Evolutionary conservation across 176 grass and related monocot species (phyloP), one percentile per base, ranked within the genome.

Genomic region (Panicum miliaceum): DNA sequence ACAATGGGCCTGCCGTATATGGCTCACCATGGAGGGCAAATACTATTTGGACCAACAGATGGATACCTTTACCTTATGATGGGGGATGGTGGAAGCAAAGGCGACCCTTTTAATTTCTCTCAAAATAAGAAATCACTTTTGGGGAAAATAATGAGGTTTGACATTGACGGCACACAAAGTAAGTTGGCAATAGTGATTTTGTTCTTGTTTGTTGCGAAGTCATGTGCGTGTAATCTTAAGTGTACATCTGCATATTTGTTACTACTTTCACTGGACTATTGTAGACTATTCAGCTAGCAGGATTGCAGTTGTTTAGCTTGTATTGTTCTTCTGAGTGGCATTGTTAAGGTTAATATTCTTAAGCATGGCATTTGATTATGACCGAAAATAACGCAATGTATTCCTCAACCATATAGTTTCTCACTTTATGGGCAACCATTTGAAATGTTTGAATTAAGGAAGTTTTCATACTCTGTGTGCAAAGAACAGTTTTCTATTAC

Each of bases 41-140:
- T 94, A 78, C 81, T 94, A 62, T 94, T 94, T 64, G 84, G 92
- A 37, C 92, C 92, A 26, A 19, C 84, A 63, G 92, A 94, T 91
- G 89, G 89, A 69, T 94, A 90, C 78, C 82, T 94, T 29, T 94
- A 94, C 75, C 88, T 91, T 64, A 94, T 94, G 92, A 91, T 91
- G 92, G 92, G 92, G 36, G 92, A 94, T 89, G 92, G 92, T 1
- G 92, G 92, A 42, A 85, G 64, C n/a, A 85, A 82, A 82, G 89
- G 92, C 5, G 92, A 94, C 43, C 89, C 92, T 7, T 90, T 89
- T 79, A 94, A 94, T 86, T 94, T 94, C 80, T 84, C 92, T 38
- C 92, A 94, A 52, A 94, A 94, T 73, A 90, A 94, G 84, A 94
- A 87, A 75, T 85, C 92, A 69, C 81, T 94, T 81, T 88, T 94